phyloP scores from a whole-genome alignment of 2,329 filamentous ascomycete species.

The Zymoseptoria crescenta region DNA sequence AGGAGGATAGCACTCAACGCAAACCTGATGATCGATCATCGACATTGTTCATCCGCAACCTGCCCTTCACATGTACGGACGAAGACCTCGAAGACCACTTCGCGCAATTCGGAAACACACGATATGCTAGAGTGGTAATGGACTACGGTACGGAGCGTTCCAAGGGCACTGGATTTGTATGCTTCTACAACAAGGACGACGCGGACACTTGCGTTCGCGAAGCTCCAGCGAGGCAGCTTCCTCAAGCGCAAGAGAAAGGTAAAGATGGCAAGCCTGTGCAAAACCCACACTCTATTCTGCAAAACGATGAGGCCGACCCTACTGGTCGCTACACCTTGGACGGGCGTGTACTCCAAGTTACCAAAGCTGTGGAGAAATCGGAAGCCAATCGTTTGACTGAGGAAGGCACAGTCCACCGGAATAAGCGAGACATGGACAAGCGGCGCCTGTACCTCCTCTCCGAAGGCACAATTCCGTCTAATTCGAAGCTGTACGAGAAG shows the following conservation, averaged over 20 bases:
- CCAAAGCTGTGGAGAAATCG: conserved; percentile 74
- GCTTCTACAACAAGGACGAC: conserved; percentile 73
- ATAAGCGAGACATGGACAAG: conserved; percentile 75
- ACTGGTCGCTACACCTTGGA: conserved; percentile 84
- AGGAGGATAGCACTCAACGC: conserved; percentile 36
- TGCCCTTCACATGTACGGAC: conserved; percentile 83
- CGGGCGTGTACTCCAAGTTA: conserved; percentile 75
- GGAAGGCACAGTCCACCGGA: conserved; percentile 54
- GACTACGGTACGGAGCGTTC: conserved; percentile 79
- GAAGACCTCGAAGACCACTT: conserved; percentile 80
- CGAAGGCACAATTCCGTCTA: conserved; percentile 75
- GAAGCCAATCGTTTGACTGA: conserved; percentile 71
- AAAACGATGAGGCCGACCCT: conserved; percentile 75
- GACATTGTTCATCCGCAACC: conserved; percentile 86
- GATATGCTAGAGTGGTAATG: conserved; percentile 86
- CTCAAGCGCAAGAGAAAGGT: conserved; percentile 20
- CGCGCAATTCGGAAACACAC: conserved; percentile 72
- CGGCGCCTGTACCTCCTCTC: conserved; percentile 77
- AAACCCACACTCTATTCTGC: conserved; percentile 71
- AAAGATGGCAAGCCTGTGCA: conserved; percentile 20
- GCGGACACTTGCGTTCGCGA: conserved; percentile 66
- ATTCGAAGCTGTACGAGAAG: conserved; percentile 67
- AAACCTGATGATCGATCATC: conserved; percentile 56
- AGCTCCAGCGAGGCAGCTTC: conserved; percentile 53
- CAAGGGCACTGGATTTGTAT: conserved; percentile 89